Base-by-base conservation (phyloP, 2,329 filamentous ascomycete species). In the Knufia fluminis region DNA sequence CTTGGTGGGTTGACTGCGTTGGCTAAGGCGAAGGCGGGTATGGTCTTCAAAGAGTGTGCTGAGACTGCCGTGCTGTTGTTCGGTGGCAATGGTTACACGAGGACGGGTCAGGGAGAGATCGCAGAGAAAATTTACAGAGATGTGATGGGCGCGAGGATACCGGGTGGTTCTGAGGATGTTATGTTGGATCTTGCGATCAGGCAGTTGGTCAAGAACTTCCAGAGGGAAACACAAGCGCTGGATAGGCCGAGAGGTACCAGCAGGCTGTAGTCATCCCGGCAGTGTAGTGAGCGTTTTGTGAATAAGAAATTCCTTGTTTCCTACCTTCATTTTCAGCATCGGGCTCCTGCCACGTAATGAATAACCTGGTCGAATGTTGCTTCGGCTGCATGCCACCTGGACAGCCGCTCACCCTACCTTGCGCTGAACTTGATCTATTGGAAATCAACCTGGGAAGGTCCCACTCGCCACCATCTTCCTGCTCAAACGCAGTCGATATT, bases 51-150 rank as follows among this genome's bases (percentile, higher is more conserved):
- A 53, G 81, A 85, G 63, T 86, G 82, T 61, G 82, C 83, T 3
- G 76, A 82, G 58, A 79, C 74, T 45, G 82, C 83, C 1, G 76
- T 86, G 38, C 61, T 88, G 48, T 62, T 88, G n/a, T 86, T 87
- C 62, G 85, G 84, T 3, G 85, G 85, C 1, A 85, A 82, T 61
- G 84, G 85, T 0, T 85, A 79, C 56, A 87, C 84, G 0, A 74
- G 74, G 51, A 75, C 73, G 3, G 84, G 85, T 0, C 79, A 83
- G 63, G 85, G 85, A 16, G 82, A 86, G 66, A 67, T 86, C 56
- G 74, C 78, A 22, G 83, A 87, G 64, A 77, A 81, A 77, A 68
- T 72, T 76, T 77, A 35, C 44, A 71, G 79, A 19, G 80, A 85
- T 58, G 79, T 83, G 0, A 78, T 78, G 1, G 78, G 76, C 1